Conservation (phyloP, 2,329 filamentous ascomycete genomes). For the Trichothecium sympodiale region DNA sequence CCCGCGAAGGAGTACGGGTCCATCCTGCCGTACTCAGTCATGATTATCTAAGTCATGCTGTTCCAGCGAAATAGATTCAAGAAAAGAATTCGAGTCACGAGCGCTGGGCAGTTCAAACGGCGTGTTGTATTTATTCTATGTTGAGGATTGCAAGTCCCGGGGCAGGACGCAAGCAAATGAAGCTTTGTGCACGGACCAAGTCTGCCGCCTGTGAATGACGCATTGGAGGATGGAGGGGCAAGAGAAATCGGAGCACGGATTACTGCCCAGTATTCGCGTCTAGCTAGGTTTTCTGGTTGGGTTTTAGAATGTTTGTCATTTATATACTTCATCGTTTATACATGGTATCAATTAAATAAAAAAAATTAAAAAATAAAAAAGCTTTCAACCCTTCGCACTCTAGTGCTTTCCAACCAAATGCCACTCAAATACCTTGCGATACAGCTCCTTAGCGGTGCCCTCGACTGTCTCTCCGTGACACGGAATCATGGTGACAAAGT, state of each 20-base stretch:
- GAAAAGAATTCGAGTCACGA: neutral
- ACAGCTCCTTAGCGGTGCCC: slow-evolving; percentile 59
- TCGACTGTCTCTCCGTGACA: slow-evolving; percentile 91
- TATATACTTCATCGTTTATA: too few relatives aligned
- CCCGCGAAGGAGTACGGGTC: slow-evolving; percentile 94
- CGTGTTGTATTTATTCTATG: neutral
- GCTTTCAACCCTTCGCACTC: neutral
- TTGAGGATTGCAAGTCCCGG: too few relatives aligned
- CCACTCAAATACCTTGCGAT: slow-evolving; percentile 73
- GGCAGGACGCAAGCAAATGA: too few relatives aligned
- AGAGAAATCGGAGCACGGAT: too few relatives aligned
- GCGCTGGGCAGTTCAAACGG: neutral
- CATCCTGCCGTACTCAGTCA: slow-evolving; percentile 47
- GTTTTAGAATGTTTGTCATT: too few relatives aligned
- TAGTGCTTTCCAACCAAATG: slow-evolving; percentile 43
- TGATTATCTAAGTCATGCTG: slow-evolving; percentile 19
- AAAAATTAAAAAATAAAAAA: too few relatives aligned
- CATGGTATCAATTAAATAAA: too few relatives aligned
- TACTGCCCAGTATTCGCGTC: too few relatives aligned
- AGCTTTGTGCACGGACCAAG: too few relatives aligned
- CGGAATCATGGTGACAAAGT: slow-evolving; percentile 75
- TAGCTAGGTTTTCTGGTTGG: too few relatives aligned
- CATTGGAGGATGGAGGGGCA: too few relatives aligned
- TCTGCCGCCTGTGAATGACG: too few relatives aligned
- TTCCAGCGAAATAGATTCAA: neutral